Conservation (phyloP, 148 eudicot species). For the Fagopyrum tataricum region DNA sequence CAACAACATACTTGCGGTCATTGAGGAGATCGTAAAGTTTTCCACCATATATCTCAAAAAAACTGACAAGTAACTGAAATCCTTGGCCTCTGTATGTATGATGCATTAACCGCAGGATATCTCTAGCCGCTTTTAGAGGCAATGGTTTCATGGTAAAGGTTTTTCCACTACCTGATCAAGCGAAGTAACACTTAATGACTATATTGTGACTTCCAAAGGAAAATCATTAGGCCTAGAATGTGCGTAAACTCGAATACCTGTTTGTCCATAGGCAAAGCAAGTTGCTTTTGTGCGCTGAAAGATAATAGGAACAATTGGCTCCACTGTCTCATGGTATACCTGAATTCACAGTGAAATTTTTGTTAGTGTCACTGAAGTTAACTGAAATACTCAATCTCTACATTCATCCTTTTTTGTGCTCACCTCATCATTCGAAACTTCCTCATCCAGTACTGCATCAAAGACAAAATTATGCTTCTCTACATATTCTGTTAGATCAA, state of each 20-base stretch:
- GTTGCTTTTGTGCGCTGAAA: conserved; percentile 98
- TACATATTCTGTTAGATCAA: conserved; percentile 89
- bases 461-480: conserved; percentile 96
- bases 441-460: conserved; percentile 95
- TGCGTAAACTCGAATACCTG: conserved; percentile 40
- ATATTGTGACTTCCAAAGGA: neutral
- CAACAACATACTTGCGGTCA: conserved; percentile 74
- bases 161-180: conserved; percentile 83
- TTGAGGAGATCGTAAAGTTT: conserved; percentile 90
- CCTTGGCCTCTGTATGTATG: conserved; percentile 93
- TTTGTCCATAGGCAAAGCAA: conserved; percentile 99
- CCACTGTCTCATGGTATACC: conserved; percentile 98
- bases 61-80: conserved; percentile 85
- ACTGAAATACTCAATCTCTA: neutral
- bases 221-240: neutral
- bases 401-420: conserved; percentile 10
- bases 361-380: conserved; percentile 4
- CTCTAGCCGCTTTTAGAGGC: conserved; percentile 85
- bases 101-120: conserved; percentile 82
- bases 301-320: conserved; percentile 93
- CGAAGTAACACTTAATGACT: conserved; percentile 14
- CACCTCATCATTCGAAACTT: conserved; percentile 98
- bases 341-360: conserved; percentile 20
- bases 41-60: conserved; percentile 98
- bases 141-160: conserved; percentile 96